Percentiles rank a stretch among this genome's conserved stretches.
Evolutionary conservation across 768 basidiomycete genomes (phyloP).

Genomic region (Asterophora parasitica): DNA sequence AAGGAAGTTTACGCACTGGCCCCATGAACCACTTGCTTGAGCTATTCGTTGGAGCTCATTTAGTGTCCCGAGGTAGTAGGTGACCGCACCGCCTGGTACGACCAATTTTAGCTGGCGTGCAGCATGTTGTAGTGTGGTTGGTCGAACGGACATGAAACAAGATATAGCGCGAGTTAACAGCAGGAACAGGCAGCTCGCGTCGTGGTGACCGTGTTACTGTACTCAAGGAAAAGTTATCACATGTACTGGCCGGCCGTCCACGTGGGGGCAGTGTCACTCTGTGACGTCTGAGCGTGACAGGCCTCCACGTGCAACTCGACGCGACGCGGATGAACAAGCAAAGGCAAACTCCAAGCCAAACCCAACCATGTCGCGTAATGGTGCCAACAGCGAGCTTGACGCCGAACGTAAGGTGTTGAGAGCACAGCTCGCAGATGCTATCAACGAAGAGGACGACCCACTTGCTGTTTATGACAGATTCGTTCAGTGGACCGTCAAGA

Average conservation of each 20-base stretch:
- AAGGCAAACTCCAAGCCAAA: slow-evolving; percentile 11
- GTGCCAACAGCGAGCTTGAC: slow-evolving; percentile 19
- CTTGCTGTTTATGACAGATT: slow-evolving; percentile 82
- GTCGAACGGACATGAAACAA: slow-evolving; percentile 17
- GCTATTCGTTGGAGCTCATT: slow-evolving; percentile 43
- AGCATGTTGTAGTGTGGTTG: slow-evolving; percentile 36
- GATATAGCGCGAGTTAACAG: neutral
- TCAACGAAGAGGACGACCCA: slow-evolving; percentile 79
- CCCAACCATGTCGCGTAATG: slow-evolving; percentile 14
- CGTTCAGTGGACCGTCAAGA: slow-evolving; percentile 84
- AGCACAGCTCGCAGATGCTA: slow-evolving; percentile 43
- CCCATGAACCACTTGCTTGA: slow-evolving; percentile 41
- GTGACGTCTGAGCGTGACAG: neutral
- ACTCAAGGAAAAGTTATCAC: slow-evolving; percentile 2
- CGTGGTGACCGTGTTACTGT: too few relatives aligned
- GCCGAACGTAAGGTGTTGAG: slow-evolving; percentile 32
- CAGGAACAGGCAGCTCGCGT: too few relatives aligned
- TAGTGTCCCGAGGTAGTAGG: slow-evolving; percentile 57
- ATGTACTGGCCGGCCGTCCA: neutral
- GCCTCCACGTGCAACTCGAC: slow-evolving; percentile 15
- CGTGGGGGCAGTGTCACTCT: too few relatives aligned
- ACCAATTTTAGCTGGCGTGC: slow-evolving; percentile 71
- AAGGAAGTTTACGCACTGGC: slow-evolving; percentile 38
- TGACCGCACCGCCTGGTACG: slow-evolving; percentile 60
- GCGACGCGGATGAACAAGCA: slow-evolving; percentile 18